These are phyloP conservation scores for Leccinum barrowsii DNA, from an alignment of 768 basidiomycete genomes.

Conservation along the genomic window DNA sequence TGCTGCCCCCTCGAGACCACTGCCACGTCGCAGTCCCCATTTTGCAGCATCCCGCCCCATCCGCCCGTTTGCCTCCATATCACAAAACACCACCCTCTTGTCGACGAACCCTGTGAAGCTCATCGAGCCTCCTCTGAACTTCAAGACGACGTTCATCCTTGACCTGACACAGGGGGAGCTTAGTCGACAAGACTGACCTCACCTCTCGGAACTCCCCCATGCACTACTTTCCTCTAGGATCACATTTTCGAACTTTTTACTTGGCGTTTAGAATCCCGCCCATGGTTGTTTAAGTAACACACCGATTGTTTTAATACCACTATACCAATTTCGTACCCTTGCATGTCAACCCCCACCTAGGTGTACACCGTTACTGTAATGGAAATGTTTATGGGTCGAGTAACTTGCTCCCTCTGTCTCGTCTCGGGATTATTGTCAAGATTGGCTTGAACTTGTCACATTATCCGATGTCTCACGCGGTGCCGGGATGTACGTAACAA, in stretches of 20 bases:
- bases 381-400: neutral
- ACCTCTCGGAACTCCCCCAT: neutral
- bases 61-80: constrained; percentile 71
- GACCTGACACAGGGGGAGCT: constrained; percentile 83
- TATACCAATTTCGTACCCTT: neutral
- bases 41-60: constrained; percentile 75
- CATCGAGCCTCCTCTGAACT: constrained; percentile 75
- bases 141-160: constrained; percentile 66
- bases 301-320: constrained; percentile 16
- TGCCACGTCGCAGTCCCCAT: constrained; percentile 43
- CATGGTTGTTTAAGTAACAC: constrained; percentile 17
- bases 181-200: constrained; percentile 55
- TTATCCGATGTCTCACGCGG: neutral
- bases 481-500: neutral
- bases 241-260: constrained; percentile 12
- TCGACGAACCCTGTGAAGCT: constrained; percentile 60
- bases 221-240: neutral
- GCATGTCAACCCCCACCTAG: neutral
- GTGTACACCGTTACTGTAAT: neutral
- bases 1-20: constrained; percentile 31
- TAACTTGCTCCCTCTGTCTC: neutral
- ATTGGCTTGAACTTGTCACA: neutral
- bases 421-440: neutral
- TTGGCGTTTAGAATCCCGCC: constrained; percentile 16
- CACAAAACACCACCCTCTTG: constrained; percentile 18